Base-by-base conservation (phyloP, 2,329 filamentous ascomycete genomes). In the Ophiostoma ips region DNA sequence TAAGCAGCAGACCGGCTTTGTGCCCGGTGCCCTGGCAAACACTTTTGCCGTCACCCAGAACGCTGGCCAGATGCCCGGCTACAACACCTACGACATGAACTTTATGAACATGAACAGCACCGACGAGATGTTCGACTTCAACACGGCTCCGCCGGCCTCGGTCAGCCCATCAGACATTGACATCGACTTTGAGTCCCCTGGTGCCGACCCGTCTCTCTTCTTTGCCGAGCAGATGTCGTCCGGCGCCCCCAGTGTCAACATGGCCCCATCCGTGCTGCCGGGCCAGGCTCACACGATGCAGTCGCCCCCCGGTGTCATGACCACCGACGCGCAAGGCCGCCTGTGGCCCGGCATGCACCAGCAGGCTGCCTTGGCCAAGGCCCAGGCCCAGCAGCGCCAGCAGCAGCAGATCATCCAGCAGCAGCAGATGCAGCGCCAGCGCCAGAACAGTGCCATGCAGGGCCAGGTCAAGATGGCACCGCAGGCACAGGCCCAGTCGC, bases 311-410 rank as follows among this genome's bases (percentile, higher is more conserved):
- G 62, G 64, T 10, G 55, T 67, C 45, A 38, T 48, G 52, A 67
- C 69, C 24, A 34, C 35, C 36, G 50, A 43, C 52, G 67, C 69
- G 1, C 69, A 75, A 34, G 70, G 68, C 56, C 81, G 88, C 56
- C 81, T 94, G 58, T 95, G 87, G 72, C 90, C 90, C 12, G 90
- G 89, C 49, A 92, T 94, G 76, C 90, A 96, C 68, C 87, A 88
- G 61, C 87, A 89, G 66, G 88, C 87, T 46, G 86, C 86, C 52
- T 70, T 87, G 59, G 82, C 81, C 55, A 86, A 85, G 69, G 81
- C 81, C 9, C 76, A 81, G 58, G 76, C 77, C 24, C 80, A 84
- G 60, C 81, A 84, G 63, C 77, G 79, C 62, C 76, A 80, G 60
- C 75, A 78, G 58, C 77, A 82, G 59, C 75, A 80, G 57, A 69